Evolutionary conservation across 2,329 filamentous ascomycete species (phyloP), one percentile per base, ranked within the genome.

Genomic region (Xylariaceae sp.): DNA sequence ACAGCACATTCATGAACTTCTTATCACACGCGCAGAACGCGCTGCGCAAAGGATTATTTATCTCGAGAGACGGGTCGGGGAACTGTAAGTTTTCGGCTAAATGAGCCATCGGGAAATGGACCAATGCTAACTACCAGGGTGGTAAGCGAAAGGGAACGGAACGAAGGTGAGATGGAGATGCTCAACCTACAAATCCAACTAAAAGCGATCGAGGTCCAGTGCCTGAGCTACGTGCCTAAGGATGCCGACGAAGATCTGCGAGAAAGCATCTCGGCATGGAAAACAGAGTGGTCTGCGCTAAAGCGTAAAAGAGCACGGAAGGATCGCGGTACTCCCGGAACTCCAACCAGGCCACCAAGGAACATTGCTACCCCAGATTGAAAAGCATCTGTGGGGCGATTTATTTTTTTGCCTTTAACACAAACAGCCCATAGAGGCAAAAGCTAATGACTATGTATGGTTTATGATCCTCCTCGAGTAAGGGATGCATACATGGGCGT

Each of bases 161-260:
- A 79, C 47, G 77, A 81, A 63, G 81, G 81, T 65, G 82, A 86
- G 59, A 80, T 83, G 41, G 84, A 88, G 67, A 77, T 88, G 23
- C 78, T 81, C 44, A 84, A 84, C 67, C 77, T 86, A 42, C 81
- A 84, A 54, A 82, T 89, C 58, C 81, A 83, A 66, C 77, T 87
- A 59, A 83, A 85, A 61, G 83, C 81, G 20, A 80, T 88, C 62
- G 84, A 88, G 73, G 80, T 85, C 18, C 82, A 85, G 62, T 80
- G 80, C 67, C 75, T 75, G 37, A 69, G 71, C 59, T 75, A 78
- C 57, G 70, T 80, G n/a, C 74, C 81, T 4, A 70, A 75, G 43
- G 77, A 79, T 54, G 76, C 77, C 2, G 82, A 86, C 67, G 74
- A 77, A 23, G 84, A 86, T 56, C 78, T 88, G 32, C 75, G 79